Evolutionary conservation across 352 stramenopile genomes (phyloP), one percentile per base, ranked within the genome.

Genomic region (Globisporangium mamillatum): DNA sequence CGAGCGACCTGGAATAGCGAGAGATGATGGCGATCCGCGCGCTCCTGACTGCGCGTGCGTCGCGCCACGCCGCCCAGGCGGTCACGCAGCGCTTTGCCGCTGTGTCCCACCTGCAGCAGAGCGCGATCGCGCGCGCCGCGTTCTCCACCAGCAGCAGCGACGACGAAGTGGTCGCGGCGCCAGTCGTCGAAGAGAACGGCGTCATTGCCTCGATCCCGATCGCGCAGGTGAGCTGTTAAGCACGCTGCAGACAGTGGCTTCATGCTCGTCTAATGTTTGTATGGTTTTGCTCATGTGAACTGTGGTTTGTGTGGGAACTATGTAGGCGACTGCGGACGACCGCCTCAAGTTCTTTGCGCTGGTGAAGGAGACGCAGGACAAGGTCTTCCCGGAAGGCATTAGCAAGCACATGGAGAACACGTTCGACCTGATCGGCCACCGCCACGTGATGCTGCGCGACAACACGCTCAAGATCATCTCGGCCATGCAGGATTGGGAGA

Each of bases 371-470:
- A 83, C 85, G 48, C 83, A 93, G 75, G 78, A 89, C 61, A 76
- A 89, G 73, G 75, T 89, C 52, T 75, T 94, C 63, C 85, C 88
- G 12, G 84, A 93, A 75, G 86, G 85, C 36, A 77, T 95, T 44
- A 77, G 70, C 69, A 84, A 83, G 52, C 88, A 85, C 75, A 84
- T 89, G 70, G 84, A 94, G 59, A 71, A 82, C 38, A 89, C 82
- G 25, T 96, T 96, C 67, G 88, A 94, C 55, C 84, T 96, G 34
- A 71, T 94, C 48, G 86, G 86, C 59, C 86, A 94, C 68, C 78
- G 85, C 64, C 88, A 96, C 75, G 79, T 94, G 46, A 92, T 96
- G 88, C 75, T 96, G 67, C 86, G 88, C 55, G 84, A 96, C 67
- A 84, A 75, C 38, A 90, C 84, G 61, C 73, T 91, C 61, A 65